Conservation (phyloP, 306 rosid species). For the Vigna nakashimae region DNA sequence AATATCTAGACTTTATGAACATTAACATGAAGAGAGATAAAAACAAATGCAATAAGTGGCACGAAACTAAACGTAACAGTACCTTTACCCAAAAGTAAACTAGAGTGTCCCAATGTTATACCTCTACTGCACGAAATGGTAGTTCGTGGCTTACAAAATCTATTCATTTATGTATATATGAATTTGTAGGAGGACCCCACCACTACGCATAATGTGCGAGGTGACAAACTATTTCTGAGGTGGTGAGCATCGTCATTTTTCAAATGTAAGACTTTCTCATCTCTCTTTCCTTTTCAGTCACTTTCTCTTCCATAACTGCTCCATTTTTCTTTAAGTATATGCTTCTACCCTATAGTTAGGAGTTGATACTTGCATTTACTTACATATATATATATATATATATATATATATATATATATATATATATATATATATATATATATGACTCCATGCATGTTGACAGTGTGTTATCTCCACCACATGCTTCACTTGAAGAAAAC, state of each 20-base stretch:
- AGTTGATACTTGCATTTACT: background rate
- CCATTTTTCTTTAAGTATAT: background rate
- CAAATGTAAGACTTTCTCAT: background rate
- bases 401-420: too few relatives aligned
- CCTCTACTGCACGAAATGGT: conserved; percentile 22
- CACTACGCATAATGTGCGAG: conserved; percentile 42
- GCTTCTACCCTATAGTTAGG: background rate
- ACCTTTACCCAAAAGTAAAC: conserved; percentile 38
- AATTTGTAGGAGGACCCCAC: conserved; percentile 44
- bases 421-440: too few relatives aligned
- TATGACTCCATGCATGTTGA: conserved; percentile 7
- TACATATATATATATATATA: background rate
- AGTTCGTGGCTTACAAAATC: conserved; percentile 7
- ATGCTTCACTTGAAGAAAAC: conserved; percentile 1
- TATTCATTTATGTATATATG: conserved; percentile 17
- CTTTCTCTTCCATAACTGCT: conserved; percentile 34
- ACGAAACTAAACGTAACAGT: conserved; percentile 27
- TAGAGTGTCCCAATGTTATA: conserved; percentile 15
- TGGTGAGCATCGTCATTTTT: conserved; percentile 44
- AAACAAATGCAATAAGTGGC: too few relatives aligned
- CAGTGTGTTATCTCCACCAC: background rate
- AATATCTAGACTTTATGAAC: conserved; percentile 13
- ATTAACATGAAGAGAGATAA: conserved; percentile 28
- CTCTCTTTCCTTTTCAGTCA: conserved; percentile 4
- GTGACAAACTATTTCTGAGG: conserved; percentile 44